A percentile compares a stretch with the other conserved stretches of the same genome.
Evolutionary conservation across 768 basidiomycete species (phyloP).

Genomic region (Amylocystis lapponica): DNA sequence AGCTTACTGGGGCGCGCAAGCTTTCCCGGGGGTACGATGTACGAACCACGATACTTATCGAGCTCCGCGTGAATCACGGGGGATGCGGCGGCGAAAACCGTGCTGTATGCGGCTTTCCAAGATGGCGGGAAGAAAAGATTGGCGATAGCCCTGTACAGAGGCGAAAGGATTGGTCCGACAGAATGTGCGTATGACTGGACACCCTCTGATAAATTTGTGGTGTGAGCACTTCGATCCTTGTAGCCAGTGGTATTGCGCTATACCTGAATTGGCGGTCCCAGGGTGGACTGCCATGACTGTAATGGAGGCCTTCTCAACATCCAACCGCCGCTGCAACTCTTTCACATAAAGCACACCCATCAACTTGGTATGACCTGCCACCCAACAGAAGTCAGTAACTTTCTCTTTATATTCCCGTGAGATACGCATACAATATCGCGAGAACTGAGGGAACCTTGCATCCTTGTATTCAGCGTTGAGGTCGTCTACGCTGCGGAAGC

Average conservation of each 20-base stretch:
- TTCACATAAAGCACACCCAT: conserved; percentile 18
- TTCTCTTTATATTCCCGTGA: neutral
- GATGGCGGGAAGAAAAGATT: conserved; percentile 6
- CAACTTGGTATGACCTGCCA: conserved; percentile 14
- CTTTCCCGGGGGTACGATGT: conserved; percentile 10
- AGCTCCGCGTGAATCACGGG: conserved; percentile 8
- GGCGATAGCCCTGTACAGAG: conserved; percentile 8
- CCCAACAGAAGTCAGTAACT: neutral
- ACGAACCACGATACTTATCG: conserved; percentile 8
- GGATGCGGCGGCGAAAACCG: conserved; percentile 18
- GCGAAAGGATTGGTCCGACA: conserved; percentile 7
- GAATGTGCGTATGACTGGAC: conserved; percentile 12
- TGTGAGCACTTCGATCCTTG: neutral
- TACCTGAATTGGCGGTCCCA: conserved; percentile 28
- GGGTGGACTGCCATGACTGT: conserved; percentile 31
- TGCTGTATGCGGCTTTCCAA: conserved; percentile 12
- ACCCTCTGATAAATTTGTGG: conserved; percentile 7
- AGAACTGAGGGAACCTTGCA: conserved; percentile 8
- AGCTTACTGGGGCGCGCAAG: neutral
- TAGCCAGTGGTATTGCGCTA: neutral
- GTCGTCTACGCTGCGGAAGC: conserved; percentile 26
- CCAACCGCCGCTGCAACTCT: conserved; percentile 20
- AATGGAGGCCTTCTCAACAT: conserved; percentile 26
- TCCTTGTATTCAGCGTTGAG: conserved; percentile 27
- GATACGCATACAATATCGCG: conserved; percentile 6